Conservation (phyloP, 768 basidiomycete genomes). For the Auricularia cornea region DNA sequence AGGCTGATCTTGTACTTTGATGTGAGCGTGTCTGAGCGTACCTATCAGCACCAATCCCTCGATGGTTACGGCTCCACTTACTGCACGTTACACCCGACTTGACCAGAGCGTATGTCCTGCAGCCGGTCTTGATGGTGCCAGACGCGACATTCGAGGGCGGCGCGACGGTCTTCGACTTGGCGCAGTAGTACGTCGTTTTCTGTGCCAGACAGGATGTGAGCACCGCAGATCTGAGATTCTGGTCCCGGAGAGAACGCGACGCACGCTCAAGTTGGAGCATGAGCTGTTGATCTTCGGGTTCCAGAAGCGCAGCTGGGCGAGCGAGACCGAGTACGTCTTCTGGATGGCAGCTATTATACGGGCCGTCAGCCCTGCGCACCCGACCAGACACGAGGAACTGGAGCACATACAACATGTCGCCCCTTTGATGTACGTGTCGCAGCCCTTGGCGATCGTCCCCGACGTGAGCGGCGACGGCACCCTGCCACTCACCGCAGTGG, state of each 20-base stretch:
- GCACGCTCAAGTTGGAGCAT: not conserved
- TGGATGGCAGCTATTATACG: not conserved
- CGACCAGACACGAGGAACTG: too few relatives aligned
- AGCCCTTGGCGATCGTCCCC: not conserved
- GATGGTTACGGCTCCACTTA: too few relatives aligned
- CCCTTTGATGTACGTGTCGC: not conserved
- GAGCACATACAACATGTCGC: not conserved
- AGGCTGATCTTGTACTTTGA: not conserved
- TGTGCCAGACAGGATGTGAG: too few relatives aligned
- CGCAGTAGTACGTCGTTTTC: not conserved
- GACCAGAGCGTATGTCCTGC: not conserved
- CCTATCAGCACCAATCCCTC: not conserved
- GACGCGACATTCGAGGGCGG: not conserved
- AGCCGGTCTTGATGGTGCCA: not conserved
- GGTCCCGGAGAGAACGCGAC: not conserved
- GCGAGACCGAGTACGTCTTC: not conserved
- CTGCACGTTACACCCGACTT: not conserved
- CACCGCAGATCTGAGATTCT: too few relatives aligned
- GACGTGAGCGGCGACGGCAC: not conserved
- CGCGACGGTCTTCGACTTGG: not conserved
- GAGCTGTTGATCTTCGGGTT: not conserved
- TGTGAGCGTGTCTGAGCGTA: not conserved
- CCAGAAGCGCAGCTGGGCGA: not conserved
- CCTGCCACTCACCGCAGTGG: not conserved
- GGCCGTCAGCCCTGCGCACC: not conserved